These are phyloP conservation scores for Colletotrichum spaethianum DNA, from an alignment of 2,329 filamentous ascomycete species.

Conservation along the genomic window DNA sequence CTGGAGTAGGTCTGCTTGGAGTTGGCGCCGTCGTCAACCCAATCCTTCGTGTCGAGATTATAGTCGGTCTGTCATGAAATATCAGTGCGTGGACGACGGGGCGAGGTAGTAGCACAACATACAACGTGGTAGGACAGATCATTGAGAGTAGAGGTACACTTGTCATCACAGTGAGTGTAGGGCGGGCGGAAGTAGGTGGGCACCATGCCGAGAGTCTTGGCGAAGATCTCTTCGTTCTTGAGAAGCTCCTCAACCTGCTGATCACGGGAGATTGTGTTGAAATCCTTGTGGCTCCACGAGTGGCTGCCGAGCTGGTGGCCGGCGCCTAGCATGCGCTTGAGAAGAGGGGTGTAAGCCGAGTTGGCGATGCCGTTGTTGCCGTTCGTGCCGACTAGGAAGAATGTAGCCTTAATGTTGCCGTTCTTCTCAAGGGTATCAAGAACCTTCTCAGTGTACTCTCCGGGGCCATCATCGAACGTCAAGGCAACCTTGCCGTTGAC, in stretches of 20 bases:
- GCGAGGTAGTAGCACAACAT: neutral
- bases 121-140: slow-evolving; percentile 53
- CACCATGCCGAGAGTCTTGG: slow-evolving; percentile 58
- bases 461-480: slow-evolving; percentile 57
- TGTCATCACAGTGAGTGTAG: slow-evolving; percentile 48
- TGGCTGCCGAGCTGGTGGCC: slow-evolving; percentile 66
- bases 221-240: slow-evolving; percentile 61
- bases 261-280: slow-evolving; percentile 52
- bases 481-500: slow-evolving; percentile 52
- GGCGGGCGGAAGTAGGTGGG: slow-evolving; percentile 64
- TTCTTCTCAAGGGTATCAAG: slow-evolving; percentile 53
- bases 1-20: slow-evolving; percentile 47
- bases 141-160: slow-evolving; percentile 46
- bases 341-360: slow-evolving; percentile 54
- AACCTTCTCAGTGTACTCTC: slow-evolving; percentile 50
- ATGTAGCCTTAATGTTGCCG: slow-evolving; percentile 52
- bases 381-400: slow-evolving; percentile 54
- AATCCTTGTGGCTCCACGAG: slow-evolving; percentile 63
- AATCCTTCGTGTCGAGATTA: slow-evolving; percentile 52
- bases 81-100: neutral
- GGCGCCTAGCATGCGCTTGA: slow-evolving; percentile 59
- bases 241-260: slow-evolving; percentile 57
- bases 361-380: slow-evolving; percentile 51
- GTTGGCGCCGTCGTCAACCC: slow-evolving; percentile 47
- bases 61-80: slow-evolving; percentile 44